A percentile compares a stretch with the other conserved stretches of the same genome.
Evolutionary conservation across 768 basidiomycete species (phyloP).

Genomic region (Calvatia gigantea): DNA sequence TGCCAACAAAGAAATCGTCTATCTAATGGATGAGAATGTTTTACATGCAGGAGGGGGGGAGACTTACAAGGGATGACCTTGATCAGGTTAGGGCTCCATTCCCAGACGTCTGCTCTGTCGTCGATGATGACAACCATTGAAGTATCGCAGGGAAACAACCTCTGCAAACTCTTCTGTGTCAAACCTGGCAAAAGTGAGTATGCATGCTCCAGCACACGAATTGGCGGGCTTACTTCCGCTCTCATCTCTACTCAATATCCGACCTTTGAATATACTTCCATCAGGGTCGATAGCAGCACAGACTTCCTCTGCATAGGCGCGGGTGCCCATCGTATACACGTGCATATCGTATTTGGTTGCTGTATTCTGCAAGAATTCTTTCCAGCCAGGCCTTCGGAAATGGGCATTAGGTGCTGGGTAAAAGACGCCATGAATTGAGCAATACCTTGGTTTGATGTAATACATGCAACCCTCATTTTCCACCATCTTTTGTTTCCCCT

Average conservation of each 20-base stretch:
- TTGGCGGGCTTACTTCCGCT: constrained; percentile 75
- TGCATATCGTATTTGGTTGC: constrained; percentile 94
- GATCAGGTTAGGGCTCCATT: constrained; percentile 93
- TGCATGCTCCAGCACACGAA: constrained; percentile 11
- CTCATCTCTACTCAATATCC: constrained; percentile 91
- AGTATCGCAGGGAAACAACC: constrained; percentile 94
- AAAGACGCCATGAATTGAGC: constrained; percentile 13
- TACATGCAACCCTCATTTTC: constrained; percentile 89
- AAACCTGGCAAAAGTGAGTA: constrained; percentile 49
- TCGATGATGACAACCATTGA: constrained; percentile 99
- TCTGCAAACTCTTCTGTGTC: constrained; percentile 87
- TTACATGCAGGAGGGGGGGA: neutral
- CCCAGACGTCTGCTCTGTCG: constrained; percentile 98
- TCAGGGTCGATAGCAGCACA: constrained; percentile 93
- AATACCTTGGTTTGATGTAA: constrained; percentile 95
- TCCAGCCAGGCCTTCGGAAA: constrained; percentile 67
- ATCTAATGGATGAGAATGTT: constrained; percentile 17
- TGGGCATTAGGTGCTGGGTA: constrained; percentile 10
- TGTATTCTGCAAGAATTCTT: constrained; percentile 68
- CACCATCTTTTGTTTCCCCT: constrained; percentile 60
- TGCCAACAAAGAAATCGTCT: constrained; percentile 98
- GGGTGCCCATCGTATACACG: constrained; percentile 99
- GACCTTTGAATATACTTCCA: constrained; percentile 77
- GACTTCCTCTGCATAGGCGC: constrained; percentile 94
- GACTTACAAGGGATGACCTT: constrained; percentile 93